Conservation (phyloP, 331 rosid genomes). For the Malus hybrid region DNA sequence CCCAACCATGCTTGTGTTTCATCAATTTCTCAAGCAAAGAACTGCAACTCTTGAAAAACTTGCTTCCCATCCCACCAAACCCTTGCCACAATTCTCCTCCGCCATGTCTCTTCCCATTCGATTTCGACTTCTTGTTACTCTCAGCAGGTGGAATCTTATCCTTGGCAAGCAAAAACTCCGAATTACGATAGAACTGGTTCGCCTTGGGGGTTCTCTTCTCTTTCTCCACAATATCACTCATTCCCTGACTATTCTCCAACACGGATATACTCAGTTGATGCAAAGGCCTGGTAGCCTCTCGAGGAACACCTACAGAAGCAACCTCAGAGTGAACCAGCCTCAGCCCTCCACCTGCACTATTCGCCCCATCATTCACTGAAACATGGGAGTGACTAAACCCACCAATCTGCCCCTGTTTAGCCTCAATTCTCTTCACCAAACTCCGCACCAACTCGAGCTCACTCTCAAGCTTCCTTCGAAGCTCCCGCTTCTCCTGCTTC, state of each 20-base stretch:
- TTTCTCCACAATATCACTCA: slow-evolving; percentile 64
- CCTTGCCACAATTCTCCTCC: slow-evolving; percentile 45
- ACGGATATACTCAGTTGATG: slow-evolving; percentile 51
- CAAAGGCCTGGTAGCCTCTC: slow-evolving; percentile 47
- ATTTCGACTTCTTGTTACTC: slow-evolving; percentile 75
- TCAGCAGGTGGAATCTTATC: slow-evolving; percentile 89
- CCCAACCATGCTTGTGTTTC: slow-evolving; percentile 94
- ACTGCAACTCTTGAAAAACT: slow-evolving; percentile 73
- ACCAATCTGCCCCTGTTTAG: slow-evolving; percentile 46
- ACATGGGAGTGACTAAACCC: slow-evolving; percentile 30
- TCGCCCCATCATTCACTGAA: slow-evolving; percentile 22
- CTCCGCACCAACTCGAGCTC: slow-evolving; percentile 60
- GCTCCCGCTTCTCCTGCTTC: slow-evolving; percentile 50
- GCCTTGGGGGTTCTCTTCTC: slow-evolving; percentile 97
- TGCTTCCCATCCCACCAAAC: slow-evolving; percentile 49
- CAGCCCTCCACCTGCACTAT: slow-evolving; percentile 33
- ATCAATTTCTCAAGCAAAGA: slow-evolving; percentile 86
- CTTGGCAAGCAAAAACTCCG: slow-evolving; percentile 81
- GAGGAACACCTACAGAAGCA: slow-evolving; percentile 46
- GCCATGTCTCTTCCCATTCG: slow-evolving; percentile 61
- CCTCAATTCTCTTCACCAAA: slow-evolving; percentile 68
- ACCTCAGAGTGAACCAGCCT: slow-evolving; percentile 62
- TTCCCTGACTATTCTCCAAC: slow-evolving; percentile 60
- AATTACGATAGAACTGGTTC: slow-evolving; percentile 76
- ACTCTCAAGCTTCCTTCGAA: slow-evolving; percentile 52